Conservation (phyloP, 495 filamentous ascomycete genomes). For the Penicillium pulvis region DNA sequence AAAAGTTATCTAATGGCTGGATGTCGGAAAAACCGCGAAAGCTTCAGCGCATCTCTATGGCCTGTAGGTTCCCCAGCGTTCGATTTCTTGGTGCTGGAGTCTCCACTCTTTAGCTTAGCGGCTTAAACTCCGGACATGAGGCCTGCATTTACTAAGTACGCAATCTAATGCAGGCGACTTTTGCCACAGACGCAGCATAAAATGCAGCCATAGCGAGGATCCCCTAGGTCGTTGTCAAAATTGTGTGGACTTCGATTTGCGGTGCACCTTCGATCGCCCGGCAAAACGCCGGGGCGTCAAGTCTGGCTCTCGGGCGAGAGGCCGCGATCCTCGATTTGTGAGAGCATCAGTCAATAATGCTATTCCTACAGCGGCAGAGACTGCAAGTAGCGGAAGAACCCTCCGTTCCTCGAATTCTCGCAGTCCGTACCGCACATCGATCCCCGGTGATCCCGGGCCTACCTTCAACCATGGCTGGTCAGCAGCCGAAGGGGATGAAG, state of each 20-base stretch:
- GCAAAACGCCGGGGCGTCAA: conserved; percentile 65
- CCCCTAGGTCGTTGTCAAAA: conserved; percentile 31
- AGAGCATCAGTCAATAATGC: conserved; percentile 7
- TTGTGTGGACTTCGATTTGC: conserved; percentile 68
- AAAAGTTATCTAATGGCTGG: conserved; percentile 11
- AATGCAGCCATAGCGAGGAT: conserved; percentile 27
- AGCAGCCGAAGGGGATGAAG: conserved; percentile 26
- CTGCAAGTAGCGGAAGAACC: background rate
- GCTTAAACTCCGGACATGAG: background rate
- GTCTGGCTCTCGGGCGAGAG: conserved; percentile 20
- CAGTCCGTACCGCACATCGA: conserved; percentile 14
- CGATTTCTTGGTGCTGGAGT: background rate
- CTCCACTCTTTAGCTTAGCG: conserved; percentile 18
- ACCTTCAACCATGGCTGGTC: conserved; percentile 25
- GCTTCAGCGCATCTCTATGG: conserved; percentile 36
- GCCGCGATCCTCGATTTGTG: conserved; percentile 12
- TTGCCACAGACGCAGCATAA: conserved; percentile 36
- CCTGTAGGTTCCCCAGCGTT: conserved; percentile 24
- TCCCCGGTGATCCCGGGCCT: conserved; percentile 26
- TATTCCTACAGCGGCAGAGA: background rate
- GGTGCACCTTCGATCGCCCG: conserved; percentile 71
- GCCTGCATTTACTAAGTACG: background rate
- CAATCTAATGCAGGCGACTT: conserved; percentile 29
- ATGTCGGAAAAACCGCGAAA: conserved; percentile 39
- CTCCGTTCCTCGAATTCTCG: conserved; percentile 19